Base-by-base conservation (phyloP, 2,329 filamentous ascomycete species). In the Furcasterigmium furcatum region DNA sequence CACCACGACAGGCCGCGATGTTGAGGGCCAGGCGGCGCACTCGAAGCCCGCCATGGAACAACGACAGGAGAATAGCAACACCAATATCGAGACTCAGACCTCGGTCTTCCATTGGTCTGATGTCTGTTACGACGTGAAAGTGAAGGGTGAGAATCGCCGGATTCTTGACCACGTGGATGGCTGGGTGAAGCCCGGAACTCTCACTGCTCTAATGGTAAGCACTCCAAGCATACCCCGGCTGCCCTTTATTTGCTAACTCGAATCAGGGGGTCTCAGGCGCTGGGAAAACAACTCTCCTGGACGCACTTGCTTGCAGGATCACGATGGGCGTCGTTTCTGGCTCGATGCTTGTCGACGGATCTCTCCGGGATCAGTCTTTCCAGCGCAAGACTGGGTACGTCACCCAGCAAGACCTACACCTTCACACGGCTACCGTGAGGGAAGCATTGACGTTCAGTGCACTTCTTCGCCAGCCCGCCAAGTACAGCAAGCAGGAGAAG, bases 221-320 rank as follows among this genome's bases (percentile, higher is more conserved):
- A 8, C 9, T 14, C 14, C 14, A 39, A 5, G 47, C 41, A n/a
- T n/a, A n/a, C n/a, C n/a, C n/a, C n/a, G n/a, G 25, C 46, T 50
- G 4, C 46, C 49, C 34, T 46, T 22, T 2, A 46, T 49, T 16
- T 21, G 36, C n/a, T n/a, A n/a, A n/a, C n/a, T n/a, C n/a, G n/a
- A n/a, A n/a, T n/a, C n/a, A 71, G 85, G 77, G 85, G 62, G 83
- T 85, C 5, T 84, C 81, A 34, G 85, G 87, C 52, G 87, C 86
- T 20, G 87, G 87, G 38, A 91, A 90, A 61, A 90, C 87, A 0
- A 89, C 86, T 2, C 73, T 91, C 13, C 69, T 91, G 16, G 84
- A 90, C 61, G 84, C 85, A 5, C 74, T 91, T 41, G 87, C 87
- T 18, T 84, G 79, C 34, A 82, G 87, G 56, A 81, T 84, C 2